Evolutionary conservation across 2,329 filamentous ascomycete species (phyloP).

Genomic region (Colletotrichum acutatum): DNA sequence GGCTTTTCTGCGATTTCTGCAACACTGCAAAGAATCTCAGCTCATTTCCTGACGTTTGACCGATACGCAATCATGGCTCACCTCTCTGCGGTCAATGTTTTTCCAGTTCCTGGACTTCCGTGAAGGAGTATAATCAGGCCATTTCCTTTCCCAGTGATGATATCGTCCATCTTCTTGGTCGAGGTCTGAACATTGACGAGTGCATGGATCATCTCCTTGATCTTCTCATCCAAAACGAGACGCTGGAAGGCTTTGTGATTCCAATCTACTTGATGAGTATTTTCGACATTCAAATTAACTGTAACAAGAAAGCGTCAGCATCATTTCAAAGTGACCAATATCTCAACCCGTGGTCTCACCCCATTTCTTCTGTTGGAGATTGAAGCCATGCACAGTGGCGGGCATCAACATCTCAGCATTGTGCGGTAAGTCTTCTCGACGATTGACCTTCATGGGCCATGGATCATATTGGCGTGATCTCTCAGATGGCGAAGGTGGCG

Average conservation of each 20-base stretch:
- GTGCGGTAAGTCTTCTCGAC: not conserved
- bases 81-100: conserved; percentile 49
- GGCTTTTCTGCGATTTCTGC: conserved; percentile 48
- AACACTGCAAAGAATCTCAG: conserved; percentile 30
- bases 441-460: not conserved
- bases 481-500: not conserved
- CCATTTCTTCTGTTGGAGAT: conserved; percentile 9
- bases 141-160: conserved; percentile 48
- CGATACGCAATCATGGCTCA: not conserved
- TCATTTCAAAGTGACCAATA: not conserved
- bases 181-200: conserved; percentile 39
- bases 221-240: conserved; percentile 35
- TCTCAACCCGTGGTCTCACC: not conserved
- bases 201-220: conserved; percentile 44
- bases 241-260: conserved; percentile 35
- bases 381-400: not conserved
- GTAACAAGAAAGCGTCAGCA: not conserved
- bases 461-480: not conserved
- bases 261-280: conserved; percentile 10
- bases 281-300: not conserved
- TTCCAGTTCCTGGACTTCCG: conserved; percentile 48
- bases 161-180: conserved; percentile 40
- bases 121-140: conserved; percentile 48
- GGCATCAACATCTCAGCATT: not conserved
- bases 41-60: too few relatives aligned